These are phyloP conservation scores for Candida cerambycidarum DNA, from an alignment of 805 yeast genomes.

Conservation along the genomic window DNA sequence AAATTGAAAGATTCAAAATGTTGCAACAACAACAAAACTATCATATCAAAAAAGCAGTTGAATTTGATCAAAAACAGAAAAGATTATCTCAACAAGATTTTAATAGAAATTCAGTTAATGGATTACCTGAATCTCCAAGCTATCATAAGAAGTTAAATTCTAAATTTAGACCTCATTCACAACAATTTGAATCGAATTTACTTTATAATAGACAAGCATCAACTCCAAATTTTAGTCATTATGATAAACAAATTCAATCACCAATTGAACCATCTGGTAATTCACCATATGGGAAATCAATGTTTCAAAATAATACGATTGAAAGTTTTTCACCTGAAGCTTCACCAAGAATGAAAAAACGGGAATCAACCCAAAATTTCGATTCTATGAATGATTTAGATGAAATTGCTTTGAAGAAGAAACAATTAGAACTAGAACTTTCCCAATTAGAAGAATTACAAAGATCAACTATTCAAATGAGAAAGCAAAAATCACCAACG, in stretches of 20 bases:
- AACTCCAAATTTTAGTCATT: conserved; percentile 14
- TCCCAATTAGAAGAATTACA: conserved; percentile 23
- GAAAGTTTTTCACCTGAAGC: conserved; percentile 28
- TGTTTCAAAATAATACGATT: conserved; percentile 23
- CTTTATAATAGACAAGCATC: conserved; percentile 14
- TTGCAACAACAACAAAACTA: conserved; percentile 33
- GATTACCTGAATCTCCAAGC: conserved; percentile 13
- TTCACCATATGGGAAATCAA: conserved; percentile 11
- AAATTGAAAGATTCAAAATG: conserved; percentile 29
- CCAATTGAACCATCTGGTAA: background rate
- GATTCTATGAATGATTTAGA: conserved; percentile 22
- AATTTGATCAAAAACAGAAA: conserved; percentile 10
- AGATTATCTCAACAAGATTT: conserved; percentile 16
- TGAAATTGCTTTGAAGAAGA: conserved; percentile 34
- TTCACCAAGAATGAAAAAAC: conserved; percentile 12
- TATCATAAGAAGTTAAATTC: conserved; percentile 7
- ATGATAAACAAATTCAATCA: conserved; percentile 3
- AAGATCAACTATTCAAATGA: conserved; percentile 14
- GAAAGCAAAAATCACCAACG: conserved; percentile 10
- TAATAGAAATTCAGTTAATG: conserved; percentile 14
- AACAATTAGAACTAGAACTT: conserved; percentile 40
- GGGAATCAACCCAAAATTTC: background rate
- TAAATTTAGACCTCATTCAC: conserved; percentile 20
- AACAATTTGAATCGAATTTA: conserved; percentile 10
- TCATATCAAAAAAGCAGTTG: conserved; percentile 22